Evolutionary conservation across 371 early-diverging fungal genomes (phyloP).

Genomic region (Mortierella sp.): DNA sequence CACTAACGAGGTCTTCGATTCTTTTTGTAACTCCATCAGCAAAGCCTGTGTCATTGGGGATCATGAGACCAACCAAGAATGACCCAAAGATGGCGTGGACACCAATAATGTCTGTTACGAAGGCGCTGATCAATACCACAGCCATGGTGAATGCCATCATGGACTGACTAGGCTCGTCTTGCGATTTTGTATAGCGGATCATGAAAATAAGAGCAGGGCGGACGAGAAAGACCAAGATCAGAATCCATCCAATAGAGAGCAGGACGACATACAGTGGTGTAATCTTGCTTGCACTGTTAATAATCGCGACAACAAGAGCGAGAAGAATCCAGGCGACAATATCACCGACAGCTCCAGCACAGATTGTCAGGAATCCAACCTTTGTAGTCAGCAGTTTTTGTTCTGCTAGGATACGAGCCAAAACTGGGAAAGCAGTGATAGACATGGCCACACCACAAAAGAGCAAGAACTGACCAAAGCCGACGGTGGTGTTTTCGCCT

Average conservation of each 20-base stretch:
- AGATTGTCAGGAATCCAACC: slow-evolving; percentile 86
- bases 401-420: slow-evolving; percentile 94
- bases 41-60: slow-evolving; percentile 92
- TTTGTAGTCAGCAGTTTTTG: slow-evolving; percentile 83
- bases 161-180: slow-evolving; percentile 71
- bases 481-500: slow-evolving; percentile 58
- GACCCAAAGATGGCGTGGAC: slow-evolving; percentile 95
- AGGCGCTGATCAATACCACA: slow-evolving; percentile 76
- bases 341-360: slow-evolving; percentile 92
- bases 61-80: slow-evolving; percentile 87
- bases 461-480: slow-evolving; percentile 79
- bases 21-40: slow-evolving; percentile 89
- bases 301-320: slow-evolving; percentile 83
- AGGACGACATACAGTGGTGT: slow-evolving; percentile 81
- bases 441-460: slow-evolving; percentile 93
- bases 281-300: slow-evolving; percentile 72
- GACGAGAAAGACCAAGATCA: slow-evolving; percentile 72
- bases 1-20: slow-evolving; percentile 91
- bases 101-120: slow-evolving; percentile 89
- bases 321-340: slow-evolving; percentile 89
- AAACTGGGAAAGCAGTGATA: slow-evolving; percentile 94
- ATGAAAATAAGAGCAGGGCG: slow-evolving; percentile 69
- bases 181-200: slow-evolving; percentile 62
- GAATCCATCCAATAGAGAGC: slow-evolving; percentile 68
- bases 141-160: slow-evolving; percentile 77